phyloP scores from a whole-genome alignment of 768 basidiomycete species.

The Rhizopogon salebrosus region DNA sequence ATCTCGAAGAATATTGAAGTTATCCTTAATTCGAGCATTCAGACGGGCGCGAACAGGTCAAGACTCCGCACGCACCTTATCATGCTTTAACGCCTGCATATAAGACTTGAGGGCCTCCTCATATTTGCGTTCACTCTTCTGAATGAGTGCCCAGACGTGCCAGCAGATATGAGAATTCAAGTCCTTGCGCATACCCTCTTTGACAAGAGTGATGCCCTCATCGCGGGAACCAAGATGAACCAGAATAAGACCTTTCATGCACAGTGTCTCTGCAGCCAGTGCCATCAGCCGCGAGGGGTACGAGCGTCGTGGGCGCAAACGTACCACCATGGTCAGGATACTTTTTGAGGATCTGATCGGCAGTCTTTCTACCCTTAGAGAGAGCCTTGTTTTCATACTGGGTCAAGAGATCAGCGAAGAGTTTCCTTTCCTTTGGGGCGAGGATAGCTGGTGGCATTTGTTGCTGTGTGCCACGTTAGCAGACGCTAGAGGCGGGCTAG shows the following conservation, averaged over 20 bases:
- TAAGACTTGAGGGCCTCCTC: constrained; percentile 94
- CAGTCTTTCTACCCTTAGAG: constrained; percentile 84
- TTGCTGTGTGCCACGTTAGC: neutral
- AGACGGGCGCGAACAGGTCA: neutral
- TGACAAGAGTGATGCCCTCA: constrained; percentile 77
- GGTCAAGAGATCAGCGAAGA: constrained; percentile 83
- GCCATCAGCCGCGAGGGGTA: neutral
- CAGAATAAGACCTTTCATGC: constrained; percentile 91
- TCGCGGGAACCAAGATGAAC: constrained; percentile 77
- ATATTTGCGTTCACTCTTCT: constrained; percentile 92
- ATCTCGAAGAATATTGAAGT: constrained; percentile 89
- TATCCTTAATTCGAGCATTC: constrained; percentile 54
- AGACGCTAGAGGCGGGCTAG: neutral
- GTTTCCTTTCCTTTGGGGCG: constrained; percentile 74
- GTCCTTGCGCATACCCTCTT: constrained; percentile 78
- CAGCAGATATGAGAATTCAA: constrained; percentile 91
- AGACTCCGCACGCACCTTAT: constrained; percentile 58
- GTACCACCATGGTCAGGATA: constrained; percentile 92
- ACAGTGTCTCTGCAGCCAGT: constrained; percentile 72
- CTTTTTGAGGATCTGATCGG: constrained; percentile 93
- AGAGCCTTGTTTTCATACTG: constrained; percentile 88
- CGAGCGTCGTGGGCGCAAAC: constrained; percentile 14
- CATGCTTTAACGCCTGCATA: constrained; percentile 80
- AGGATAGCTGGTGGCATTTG: constrained; percentile 32
- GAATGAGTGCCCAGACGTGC: constrained; percentile 96